Evolutionary conservation across 176 grass and related monocot species (phyloP).

Genomic region (Musa beccarii): DNA sequence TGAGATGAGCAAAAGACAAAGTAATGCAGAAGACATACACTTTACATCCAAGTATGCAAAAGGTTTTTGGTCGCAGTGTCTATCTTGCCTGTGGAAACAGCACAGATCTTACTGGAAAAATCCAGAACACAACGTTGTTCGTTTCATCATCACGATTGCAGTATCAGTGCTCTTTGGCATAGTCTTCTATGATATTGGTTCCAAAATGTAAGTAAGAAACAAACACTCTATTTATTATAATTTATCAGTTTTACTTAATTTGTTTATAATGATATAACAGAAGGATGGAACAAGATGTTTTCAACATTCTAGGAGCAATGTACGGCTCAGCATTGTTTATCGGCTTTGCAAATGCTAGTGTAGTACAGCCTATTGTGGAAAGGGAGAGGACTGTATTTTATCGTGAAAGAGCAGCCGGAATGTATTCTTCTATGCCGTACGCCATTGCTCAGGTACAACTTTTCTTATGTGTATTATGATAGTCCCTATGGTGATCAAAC

Average conservation of each 20-base stretch:
- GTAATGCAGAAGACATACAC: slow-evolving; percentile 41
- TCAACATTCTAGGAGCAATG: slow-evolving; percentile 57
- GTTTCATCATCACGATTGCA: slow-evolving; percentile 64
- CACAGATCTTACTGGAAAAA: slow-evolving; percentile 95
- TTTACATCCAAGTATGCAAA: slow-evolving; percentile 58
- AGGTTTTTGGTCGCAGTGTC: slow-evolving; percentile 44
- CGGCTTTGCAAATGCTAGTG: slow-evolving; percentile 59
- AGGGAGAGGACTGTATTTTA: slow-evolving; percentile 53
- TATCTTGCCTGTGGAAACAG: slow-evolving; percentile 89
- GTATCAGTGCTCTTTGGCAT: slow-evolving; percentile 65
- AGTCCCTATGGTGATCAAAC: neutral
- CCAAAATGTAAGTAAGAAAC: slow-evolving; percentile 55
- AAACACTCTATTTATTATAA: neutral
- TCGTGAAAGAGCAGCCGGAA: slow-evolving; percentile 59
- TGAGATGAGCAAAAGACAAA: slow-evolving; percentile 42
- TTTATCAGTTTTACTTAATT: neutral
- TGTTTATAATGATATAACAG: slow-evolving; percentile 36
- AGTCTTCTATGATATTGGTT: slow-evolving; percentile 84
- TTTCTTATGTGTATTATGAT: neutral
- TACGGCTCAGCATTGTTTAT: slow-evolving; percentile 58
- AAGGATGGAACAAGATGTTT: slow-evolving; percentile 62
- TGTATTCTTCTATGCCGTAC: slow-evolving; percentile 63
- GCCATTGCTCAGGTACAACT: slow-evolving; percentile 52
- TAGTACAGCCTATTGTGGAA: slow-evolving; percentile 59
- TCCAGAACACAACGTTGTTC: slow-evolving; percentile 82